Evolutionary conservation across 371 early-diverging fungal species (phyloP), one percentile per base, ranked within the genome.

Genomic region (Actinomucor elegans): DNA sequence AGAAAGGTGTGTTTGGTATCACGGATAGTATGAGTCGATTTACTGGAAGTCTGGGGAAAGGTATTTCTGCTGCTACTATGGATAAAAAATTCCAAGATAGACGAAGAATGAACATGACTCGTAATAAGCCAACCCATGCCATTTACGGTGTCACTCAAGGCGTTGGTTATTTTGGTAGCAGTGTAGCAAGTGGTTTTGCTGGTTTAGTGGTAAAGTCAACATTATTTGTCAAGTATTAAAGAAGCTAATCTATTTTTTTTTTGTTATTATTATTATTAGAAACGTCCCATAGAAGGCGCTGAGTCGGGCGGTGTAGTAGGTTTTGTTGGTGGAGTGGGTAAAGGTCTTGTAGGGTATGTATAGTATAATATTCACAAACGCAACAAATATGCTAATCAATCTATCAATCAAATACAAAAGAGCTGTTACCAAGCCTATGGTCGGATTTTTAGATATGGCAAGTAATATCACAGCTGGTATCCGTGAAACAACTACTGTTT

Each of bases 401-500:
- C 33, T 32, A 27, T 34, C 20, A 26, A 35, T 23, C 5, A 23
- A 11, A 38, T 29, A 3, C 7, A 35, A 17, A 55, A 73, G 95
- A 5, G 90, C 78, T 0, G 87, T 94, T 4, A 89, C 94, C 8
- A 95, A 95, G 61, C 96, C 96, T 4, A 71, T 93, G 12, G 86
- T 92, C 3, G 96, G 96, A 0, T 75, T 94, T 21, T 86, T 93
- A 55, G 96, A 95, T 53, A 69, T 94, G 48, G 92, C 93, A 0
- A 87, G 87, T 9, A 90, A 88, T 59, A 85, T 95, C 0, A 70
- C 73, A 4, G 78, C 77, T 20, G 97, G 98, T 35, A 97, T 99
- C 61, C 88, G 91, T 12, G 96, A 97, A 73, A 96, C 97, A 8
- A 95, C 99, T 0, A 94, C 92, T 0, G 92, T 94, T 15, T 94